Evolutionary conservation across 1,284 basidiomycete species (phyloP).

Genomic region (Microbotryomycetes sp.): DNA sequence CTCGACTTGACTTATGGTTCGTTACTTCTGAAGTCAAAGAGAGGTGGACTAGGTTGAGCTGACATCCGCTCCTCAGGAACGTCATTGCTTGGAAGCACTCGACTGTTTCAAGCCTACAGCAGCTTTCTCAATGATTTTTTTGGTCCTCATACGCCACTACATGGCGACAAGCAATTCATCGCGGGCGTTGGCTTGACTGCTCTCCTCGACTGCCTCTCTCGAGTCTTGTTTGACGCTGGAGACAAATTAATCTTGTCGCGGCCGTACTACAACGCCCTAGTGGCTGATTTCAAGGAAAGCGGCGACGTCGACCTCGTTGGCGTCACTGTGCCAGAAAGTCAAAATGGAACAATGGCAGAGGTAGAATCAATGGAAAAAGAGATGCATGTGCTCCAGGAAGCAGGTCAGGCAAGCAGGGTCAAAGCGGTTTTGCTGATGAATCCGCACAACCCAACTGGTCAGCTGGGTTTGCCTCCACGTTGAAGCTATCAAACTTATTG

Average conservation of each 20-base stretch:
- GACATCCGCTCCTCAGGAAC: no score
- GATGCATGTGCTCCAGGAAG: slow-evolving; percentile 10
- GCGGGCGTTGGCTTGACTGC: slow-evolving; percentile 30
- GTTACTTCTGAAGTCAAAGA: neutral
- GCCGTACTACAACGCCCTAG: slow-evolving; percentile 39
- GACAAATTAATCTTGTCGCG: slow-evolving; percentile 41
- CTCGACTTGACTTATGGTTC: no score
- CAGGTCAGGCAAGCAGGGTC: slow-evolving; percentile 7
- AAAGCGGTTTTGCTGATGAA: slow-evolving; percentile 41
- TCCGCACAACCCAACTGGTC: slow-evolving; percentile 45
- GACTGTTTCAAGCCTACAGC: no score
- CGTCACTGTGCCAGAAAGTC: slow-evolving; percentile 29
- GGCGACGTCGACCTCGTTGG: slow-evolving; percentile 37
- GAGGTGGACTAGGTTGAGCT: no score
- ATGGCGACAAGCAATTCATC: no score
- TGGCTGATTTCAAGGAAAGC: slow-evolving; percentile 23
- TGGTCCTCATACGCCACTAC: no score
- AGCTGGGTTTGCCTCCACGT: no score
- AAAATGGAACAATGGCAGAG: slow-evolving; percentile 18
- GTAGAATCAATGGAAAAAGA: slow-evolving; percentile 10
- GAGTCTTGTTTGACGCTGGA: slow-evolving; percentile 43
- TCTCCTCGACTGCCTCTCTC: slow-evolving; percentile 43
- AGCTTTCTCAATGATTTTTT: no score
- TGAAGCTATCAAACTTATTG: no score
- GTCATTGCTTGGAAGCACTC: no score